Conservation (phyloP, 768 basidiomycete species). For the Kwoniella sp. region DNA sequence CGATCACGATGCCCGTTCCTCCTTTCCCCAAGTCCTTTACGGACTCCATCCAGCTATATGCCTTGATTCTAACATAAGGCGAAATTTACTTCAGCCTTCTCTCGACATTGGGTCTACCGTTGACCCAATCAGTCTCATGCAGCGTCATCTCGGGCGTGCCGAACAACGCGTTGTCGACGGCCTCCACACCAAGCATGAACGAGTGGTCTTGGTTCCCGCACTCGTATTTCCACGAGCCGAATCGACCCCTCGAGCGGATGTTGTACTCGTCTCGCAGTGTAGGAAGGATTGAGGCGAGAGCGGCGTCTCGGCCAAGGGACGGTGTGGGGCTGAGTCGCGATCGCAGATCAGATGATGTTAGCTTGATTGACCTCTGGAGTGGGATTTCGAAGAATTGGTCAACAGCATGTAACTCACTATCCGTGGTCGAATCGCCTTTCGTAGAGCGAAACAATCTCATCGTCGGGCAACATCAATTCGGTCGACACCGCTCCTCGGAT, state of each 20-base stretch:
- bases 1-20: too few species aligned
- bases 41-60: too few species aligned
- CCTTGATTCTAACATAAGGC: not conserved
- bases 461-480: slow-evolving; percentile 49
- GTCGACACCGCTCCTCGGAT: slow-evolving; percentile 56
- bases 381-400: not conserved
- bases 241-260: slow-evolving; percentile 55
- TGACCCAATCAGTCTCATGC: slow-evolving; percentile 54
- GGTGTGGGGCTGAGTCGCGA: slow-evolving; percentile 53
- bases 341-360: not conserved
- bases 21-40: too few species aligned
- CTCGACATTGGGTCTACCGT: slow-evolving; percentile 51
- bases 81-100: slow-evolving; percentile 19
- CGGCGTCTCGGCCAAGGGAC: slow-evolving; percentile 54
- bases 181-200: slow-evolving; percentile 57
- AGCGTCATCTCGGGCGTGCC: slow-evolving; percentile 51
- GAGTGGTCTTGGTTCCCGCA: slow-evolving; percentile 51
- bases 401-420: slow-evolving; percentile 36
- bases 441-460: slow-evolving; percentile 58
- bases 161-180: slow-evolving; percentile 52
- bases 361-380: not conserved
- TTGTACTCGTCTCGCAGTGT: slow-evolving; percentile 51
- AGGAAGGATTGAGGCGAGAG: slow-evolving; percentile 55
- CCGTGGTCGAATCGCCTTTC: slow-evolving; percentile 54
- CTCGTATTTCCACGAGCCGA: slow-evolving; percentile 48